Base-by-base conservation (phyloP, 345 rosid genomes). In the Linum lewisii region DNA sequence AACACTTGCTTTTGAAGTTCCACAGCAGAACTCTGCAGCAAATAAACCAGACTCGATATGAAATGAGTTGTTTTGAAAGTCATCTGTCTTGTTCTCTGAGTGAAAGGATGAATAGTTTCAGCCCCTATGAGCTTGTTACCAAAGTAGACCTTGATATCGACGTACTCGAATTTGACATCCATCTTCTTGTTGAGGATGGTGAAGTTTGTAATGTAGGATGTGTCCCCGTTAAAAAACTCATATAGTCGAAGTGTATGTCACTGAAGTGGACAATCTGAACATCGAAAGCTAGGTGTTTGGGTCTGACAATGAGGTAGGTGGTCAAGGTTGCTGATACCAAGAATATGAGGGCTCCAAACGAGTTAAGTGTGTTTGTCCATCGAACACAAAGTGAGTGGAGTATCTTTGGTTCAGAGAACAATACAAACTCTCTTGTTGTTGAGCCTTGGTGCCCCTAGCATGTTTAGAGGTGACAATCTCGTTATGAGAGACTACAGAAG, bases 311-410 rank as follows among this genome's bases (percentile, higher is more conserved):
- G 2, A 83, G 68, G 62, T 77, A 92, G 67, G 88, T 72, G 36
- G 84, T 80, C 72, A 84, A 57, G 56, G 94, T 92, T 57, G 94
- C 86, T 2, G 86, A 72, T 5, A 95, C 95, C 44, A 86, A 82
- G 66, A 88, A 63, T 77, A 92, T 88, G 44, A 92, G 79, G 34
- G 89, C 95, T 37, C 79, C 76, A 60, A 81, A 86, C 98, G 97
- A 92, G 29, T 83, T 67, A 38, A 83, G 34, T 11, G 78, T 81
- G 67, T 79, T 92, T 16, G 87, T 86, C 13, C 75, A 76, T 26
- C 58, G 73, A 29, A 71, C 72, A 14, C 69, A 77, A 58, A 81
- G 81, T 49, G 59, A 91, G 51, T 62, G 62, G 59, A 78, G 73
- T 64, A 49, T 26, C 19, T 21, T 60, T 7, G 21, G 59, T 26